Percentiles rank a stretch among this genome's conserved stretches.
phyloP scores from a whole-genome alignment of 768 basidiomycete genomes.

The Lyophyllum atratum region DNA sequence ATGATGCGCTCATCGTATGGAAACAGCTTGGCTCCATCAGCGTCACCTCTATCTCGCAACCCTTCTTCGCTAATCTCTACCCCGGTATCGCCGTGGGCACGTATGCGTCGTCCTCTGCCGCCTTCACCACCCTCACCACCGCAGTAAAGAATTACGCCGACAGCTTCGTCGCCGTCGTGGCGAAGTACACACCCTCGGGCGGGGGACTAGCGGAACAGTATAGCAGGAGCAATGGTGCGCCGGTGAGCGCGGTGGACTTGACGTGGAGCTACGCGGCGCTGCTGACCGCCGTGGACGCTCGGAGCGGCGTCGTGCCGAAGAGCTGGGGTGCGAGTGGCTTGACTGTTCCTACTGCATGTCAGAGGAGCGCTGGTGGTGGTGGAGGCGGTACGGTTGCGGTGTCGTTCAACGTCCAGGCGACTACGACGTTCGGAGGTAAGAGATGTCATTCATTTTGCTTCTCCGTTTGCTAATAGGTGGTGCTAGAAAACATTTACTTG shows the following conservation, averaged over 20 bases:
- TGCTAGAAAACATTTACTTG: conserved; percentile 67
- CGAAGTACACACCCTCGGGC: conserved; percentile 61
- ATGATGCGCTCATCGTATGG: conserved; percentile 72
- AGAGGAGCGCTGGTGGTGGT: conserved; percentile 24
- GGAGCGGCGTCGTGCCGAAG: conserved; percentile 44
- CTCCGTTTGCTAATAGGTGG: background rate
- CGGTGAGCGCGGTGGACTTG: conserved; percentile 61
- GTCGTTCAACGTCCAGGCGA: conserved; percentile 66
- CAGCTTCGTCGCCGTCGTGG: conserved; percentile 56
- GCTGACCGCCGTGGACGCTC: conserved; percentile 58
- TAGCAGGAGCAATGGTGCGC: conserved; percentile 47
- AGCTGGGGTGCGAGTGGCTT: conserved; percentile 71
- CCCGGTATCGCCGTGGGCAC: conserved; percentile 51
- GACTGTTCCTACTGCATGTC: conserved; percentile 47
- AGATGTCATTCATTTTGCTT: background rate
- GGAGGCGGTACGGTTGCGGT: conserved; percentile 42
- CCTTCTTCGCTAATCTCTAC: conserved; percentile 68
- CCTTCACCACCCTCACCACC: conserved; percentile 48
- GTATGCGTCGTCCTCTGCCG: conserved; percentile 46
- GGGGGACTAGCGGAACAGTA: conserved; percentile 72
- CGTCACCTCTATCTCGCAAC: conserved; percentile 61
- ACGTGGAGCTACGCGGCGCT: conserved; percentile 81
- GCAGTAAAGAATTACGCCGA: conserved; percentile 64
- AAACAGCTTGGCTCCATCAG: conserved; percentile 46
- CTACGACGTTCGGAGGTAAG: conserved; percentile 59